Conservation (phyloP, 768 basidiomycete genomes). For the Leccinum boreale region DNA sequence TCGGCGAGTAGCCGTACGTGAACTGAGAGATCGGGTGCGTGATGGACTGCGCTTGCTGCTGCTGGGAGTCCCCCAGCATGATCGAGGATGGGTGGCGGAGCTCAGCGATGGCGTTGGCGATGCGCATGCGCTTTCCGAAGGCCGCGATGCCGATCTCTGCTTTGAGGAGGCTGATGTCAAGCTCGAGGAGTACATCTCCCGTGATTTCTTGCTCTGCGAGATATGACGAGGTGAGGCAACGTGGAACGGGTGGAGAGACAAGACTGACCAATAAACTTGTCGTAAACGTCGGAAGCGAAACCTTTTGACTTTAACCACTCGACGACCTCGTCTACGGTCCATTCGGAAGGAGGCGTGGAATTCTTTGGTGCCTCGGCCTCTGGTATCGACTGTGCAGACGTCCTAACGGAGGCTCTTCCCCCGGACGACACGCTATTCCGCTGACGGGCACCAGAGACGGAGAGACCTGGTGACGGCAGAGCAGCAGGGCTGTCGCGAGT, state of each 20-base stretch:
- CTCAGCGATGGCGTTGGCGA: constrained; percentile 89
- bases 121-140: constrained; percentile 91
- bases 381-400: constrained; percentile 17
- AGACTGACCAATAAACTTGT: constrained; percentile 78
- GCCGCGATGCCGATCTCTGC: constrained; percentile 89
- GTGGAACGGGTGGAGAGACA: not conserved
- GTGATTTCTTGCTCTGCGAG: constrained; percentile 93
- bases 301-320: constrained; percentile 84
- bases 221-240: not conserved
- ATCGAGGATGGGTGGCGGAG: constrained; percentile 72
- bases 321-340: constrained; percentile 86
- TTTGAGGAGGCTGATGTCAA: constrained; percentile 89
- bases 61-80: constrained; percentile 46
- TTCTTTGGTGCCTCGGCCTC: constrained; percentile 27
- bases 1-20: constrained; percentile 31
- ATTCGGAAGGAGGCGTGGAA: constrained; percentile 58
- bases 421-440: constrained; percentile 39
- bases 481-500: constrained; percentile 28
- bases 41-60: constrained; percentile 32
- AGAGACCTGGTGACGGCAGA: constrained; percentile 30
- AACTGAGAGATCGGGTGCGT: constrained; percentile 29
- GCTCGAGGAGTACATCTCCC: constrained; percentile 93
- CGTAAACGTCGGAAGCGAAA: constrained; percentile 78
- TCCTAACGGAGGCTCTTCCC: constrained; percentile 21
- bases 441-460: constrained; percentile 26